Evolutionary conservation across 2,329 filamentous ascomycete genomes (phyloP), one percentile per base, ranked within the genome.

Genomic region (Ophiostoma himal-ulmi): DNA sequence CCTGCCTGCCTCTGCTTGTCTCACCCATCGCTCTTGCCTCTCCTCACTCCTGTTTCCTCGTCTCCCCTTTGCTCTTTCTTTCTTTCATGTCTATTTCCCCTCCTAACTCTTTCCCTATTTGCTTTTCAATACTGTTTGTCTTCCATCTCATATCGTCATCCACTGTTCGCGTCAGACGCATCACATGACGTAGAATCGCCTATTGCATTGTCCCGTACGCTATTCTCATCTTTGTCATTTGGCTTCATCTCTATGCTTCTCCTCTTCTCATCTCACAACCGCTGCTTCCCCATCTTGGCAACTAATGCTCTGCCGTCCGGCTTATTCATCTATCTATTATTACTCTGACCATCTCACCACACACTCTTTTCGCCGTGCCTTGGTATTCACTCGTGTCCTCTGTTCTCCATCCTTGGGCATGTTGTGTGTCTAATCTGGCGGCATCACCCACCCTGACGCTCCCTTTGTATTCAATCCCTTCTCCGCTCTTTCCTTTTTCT

Each of bases 401-500:
- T 57, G 17, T 26, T 22, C 52, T 26, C 52, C 30, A 10, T 22
- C 11, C 10, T 26, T n/a, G 30, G 30, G 3, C n/a, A 26, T 11
- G 6, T 26, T 22, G 48, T 7, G 52, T 57, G n/a, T 57, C 52
- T 26, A 57, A 36, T 62, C 57, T n/a, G n/a, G n/a, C 52, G 14
- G 52, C 52, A 54, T 17, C 52, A 26, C 52, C 8, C 10, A 60
- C 22, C 6, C 57, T 57, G 11, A 6, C 44, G 44, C 20, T 54
- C 52, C n/a, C 48, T n/a, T n/a, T 52, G 14, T 52, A 20, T 14
- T 17, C n/a, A 17, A 20, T 6, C 6, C 44, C 17, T 37, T 52
- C 30, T 41, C 69, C 37, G 52, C 52, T 67, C 64, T 17, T 70
- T 68, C 65, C 69, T 22, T 22, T 54, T 36, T 65, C 37, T 30